A percentile compares a stretch with the other conserved stretches of the same genome.
These are phyloP conservation scores for Acanthamoeba royreba DNA, from an alignment of 208 protist species.

Conservation along the genomic window DNA sequence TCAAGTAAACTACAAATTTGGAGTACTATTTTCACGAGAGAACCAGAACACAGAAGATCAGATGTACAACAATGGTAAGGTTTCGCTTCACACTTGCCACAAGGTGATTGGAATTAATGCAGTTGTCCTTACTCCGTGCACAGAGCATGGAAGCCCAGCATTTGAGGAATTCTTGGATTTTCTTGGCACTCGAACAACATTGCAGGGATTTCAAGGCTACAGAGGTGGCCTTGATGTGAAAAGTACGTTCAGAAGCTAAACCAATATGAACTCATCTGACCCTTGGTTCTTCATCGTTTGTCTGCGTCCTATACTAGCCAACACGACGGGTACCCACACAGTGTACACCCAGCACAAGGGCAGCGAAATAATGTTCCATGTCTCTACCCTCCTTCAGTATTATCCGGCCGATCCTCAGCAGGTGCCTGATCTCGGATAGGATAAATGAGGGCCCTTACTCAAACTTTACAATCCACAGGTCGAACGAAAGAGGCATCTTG, in stretches of 20 bases:
- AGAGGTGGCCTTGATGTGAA: constrained; percentile 47
- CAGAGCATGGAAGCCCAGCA: constrained; percentile 35
- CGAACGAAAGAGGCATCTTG: constrained; percentile 65
- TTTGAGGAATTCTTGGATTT: constrained; percentile 49
- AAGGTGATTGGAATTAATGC: not conserved
- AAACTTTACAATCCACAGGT: constrained; percentile 41
- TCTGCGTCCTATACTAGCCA: not conserved
- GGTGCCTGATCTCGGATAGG: not conserved
- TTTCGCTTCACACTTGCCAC: not conserved
- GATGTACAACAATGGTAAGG: constrained; percentile 41
- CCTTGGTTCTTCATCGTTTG: not conserved
- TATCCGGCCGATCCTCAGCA: constrained; percentile 30
- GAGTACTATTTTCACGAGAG: not conserved
- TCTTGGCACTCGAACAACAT: not conserved
- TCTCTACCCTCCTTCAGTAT: constrained; percentile 68
- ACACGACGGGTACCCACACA: constrained; percentile 43
- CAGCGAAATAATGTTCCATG: constrained; percentile 66
- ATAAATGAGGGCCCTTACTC: not conserved
- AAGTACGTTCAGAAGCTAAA: not conserved
- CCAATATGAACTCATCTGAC: not conserved
- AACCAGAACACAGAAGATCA: not conserved
- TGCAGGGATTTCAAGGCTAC: constrained; percentile 24
- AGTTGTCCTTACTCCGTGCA: not conserved
- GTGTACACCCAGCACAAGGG: constrained; percentile 39
- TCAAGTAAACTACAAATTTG: constrained; percentile 30